phyloP scores from a whole-genome alignment of 768 basidiomycete genomes.

The Tylopilus vinaceipallidus region DNA sequence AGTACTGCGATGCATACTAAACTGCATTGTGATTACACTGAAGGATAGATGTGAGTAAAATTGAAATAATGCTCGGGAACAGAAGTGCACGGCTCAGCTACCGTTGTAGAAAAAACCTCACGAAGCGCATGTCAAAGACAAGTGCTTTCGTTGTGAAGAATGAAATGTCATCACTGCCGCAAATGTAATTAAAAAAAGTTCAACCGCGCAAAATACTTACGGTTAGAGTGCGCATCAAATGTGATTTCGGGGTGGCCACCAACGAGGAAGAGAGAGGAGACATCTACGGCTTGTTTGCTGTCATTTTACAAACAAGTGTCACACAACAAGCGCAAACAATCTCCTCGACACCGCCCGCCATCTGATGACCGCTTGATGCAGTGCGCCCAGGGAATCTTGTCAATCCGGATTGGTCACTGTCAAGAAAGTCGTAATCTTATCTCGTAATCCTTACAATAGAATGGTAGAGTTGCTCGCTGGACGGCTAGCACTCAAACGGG shows the following conservation, averaged over 20 bases:
- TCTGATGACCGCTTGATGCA: background rate
- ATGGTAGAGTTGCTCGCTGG: too few species aligned
- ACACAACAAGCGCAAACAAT: constrained; percentile 21
- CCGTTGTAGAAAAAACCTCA: constrained; percentile 78
- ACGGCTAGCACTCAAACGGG: too few species aligned
- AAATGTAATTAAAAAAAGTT: constrained; percentile 7
- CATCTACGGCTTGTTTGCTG: constrained; percentile 2
- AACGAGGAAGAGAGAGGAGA: background rate
- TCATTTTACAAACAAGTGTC: constrained; percentile 3
- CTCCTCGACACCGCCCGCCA: background rate
- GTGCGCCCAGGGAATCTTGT: background rate
- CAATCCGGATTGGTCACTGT: constrained; percentile 5
- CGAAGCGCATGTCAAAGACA: constrained; percentile 39
- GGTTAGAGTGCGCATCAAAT: background rate
- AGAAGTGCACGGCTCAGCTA: constrained; percentile 58
- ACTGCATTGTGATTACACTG: background rate
- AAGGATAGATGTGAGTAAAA: constrained; percentile 8
- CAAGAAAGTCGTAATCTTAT: background rate
- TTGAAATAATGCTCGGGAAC: background rate
- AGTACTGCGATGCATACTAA: background rate
- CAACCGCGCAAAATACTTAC: constrained; percentile 26
- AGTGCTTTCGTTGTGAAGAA: constrained; percentile 74
- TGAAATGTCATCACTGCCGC: constrained; percentile 51
- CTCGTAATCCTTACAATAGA: too few species aligned
- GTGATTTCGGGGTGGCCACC: background rate